A percentile compares a stretch with the other conserved stretches of the same genome.
phyloP scores from a whole-genome alignment of 2,329 filamentous ascomycete species.

The Fusarium robinianum region DNA sequence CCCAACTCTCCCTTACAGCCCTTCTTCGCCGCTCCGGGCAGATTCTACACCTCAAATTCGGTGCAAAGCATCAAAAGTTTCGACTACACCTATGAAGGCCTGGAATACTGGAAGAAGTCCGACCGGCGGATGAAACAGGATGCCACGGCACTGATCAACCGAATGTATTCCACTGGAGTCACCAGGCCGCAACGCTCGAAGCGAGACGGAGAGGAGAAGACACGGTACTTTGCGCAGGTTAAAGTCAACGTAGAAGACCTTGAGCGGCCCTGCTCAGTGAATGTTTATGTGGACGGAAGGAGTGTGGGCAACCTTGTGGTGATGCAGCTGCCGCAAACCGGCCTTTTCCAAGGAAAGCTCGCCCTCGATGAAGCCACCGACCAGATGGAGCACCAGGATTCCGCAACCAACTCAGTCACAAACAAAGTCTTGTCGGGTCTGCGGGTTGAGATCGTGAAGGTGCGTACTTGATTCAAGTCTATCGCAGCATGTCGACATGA shows the following conservation, averaged over 20 bases:
- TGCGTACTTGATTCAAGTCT: slow-evolving; percentile 16
- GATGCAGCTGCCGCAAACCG: slow-evolving; percentile 43
- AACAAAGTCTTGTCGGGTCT: slow-evolving; percentile 36
- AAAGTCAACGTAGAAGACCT: slow-evolving; percentile 43
- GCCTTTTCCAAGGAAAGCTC: slow-evolving; percentile 41
- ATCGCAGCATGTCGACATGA: background rate
- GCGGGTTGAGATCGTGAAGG: slow-evolving; percentile 42
- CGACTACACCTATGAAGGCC: slow-evolving; percentile 48
- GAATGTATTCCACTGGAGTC: slow-evolving; percentile 34
- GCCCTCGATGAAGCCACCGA: slow-evolving; percentile 68
- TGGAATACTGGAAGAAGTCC: slow-evolving; percentile 43
- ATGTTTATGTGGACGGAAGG: slow-evolving; percentile 41
- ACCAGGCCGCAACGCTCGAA: slow-evolving; percentile 10
- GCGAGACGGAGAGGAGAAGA: slow-evolving; percentile 24
- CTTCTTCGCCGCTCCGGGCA: slow-evolving; percentile 49
- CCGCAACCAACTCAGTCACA: slow-evolving; percentile 30
- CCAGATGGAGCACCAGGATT: slow-evolving; percentile 51
- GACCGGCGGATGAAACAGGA: slow-evolving; percentile 38
- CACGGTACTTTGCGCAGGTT: slow-evolving; percentile 44
- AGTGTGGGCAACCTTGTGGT: slow-evolving; percentile 43
- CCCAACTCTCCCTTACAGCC: slow-evolving; percentile 54
- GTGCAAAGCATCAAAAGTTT: slow-evolving; percentile 41
- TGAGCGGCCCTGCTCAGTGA: slow-evolving; percentile 43
- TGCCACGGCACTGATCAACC: slow-evolving; percentile 42
- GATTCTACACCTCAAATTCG: slow-evolving; percentile 49